Percentiles rank a stretch among this genome's conserved stretches.
Evolutionary conservation across 2,329 filamentous ascomycete species (phyloP).

Genomic region (Penicillium sp.): DNA sequence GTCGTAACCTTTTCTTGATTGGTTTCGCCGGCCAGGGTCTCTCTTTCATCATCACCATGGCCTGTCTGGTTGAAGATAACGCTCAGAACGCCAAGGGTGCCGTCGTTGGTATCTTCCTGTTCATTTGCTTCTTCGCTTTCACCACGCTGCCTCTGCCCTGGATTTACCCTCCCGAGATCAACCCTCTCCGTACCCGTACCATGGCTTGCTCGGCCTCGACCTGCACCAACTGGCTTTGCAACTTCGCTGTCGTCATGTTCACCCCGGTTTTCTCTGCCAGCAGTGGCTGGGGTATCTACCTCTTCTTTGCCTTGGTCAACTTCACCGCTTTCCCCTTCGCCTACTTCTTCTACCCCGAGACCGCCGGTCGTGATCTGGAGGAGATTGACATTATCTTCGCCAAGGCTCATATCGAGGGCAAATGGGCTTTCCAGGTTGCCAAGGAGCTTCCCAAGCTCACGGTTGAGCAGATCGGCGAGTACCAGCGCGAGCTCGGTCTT

Average conservation of each 20-base stretch:
- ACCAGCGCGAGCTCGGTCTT: constrained; percentile 27
- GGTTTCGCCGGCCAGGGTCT: constrained; percentile 29
- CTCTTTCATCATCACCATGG: constrained; percentile 35
- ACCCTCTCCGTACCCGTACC: constrained; percentile 54
- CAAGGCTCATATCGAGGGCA: constrained; percentile 23
- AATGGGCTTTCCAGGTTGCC: constrained; percentile 29
- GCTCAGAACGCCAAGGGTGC: constrained; percentile 33
- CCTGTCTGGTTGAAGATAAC: constrained; percentile 30
- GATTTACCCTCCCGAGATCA: constrained; percentile 34
- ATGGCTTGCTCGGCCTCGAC: constrained; percentile 55
- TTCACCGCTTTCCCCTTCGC: constrained; percentile 48
- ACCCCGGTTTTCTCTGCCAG: constrained; percentile 38
- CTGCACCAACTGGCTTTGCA: constrained; percentile 55
- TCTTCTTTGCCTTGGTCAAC: constrained; percentile 43
- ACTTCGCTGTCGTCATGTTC: constrained; percentile 55
- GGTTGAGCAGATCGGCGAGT: constrained; percentile 25
- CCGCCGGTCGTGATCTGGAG: constrained; percentile 44
- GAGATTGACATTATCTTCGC: constrained; percentile 23
- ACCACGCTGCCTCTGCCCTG: constrained; percentile 35
- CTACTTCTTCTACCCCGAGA: constrained; percentile 55
- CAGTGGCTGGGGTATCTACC: constrained; percentile 41
- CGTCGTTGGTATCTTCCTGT: constrained; percentile 64
- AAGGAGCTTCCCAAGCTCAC: constrained; percentile 32
- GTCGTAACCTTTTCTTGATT: constrained; percentile 8
- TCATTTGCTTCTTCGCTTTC: constrained; percentile 66